Evolutionary conservation across 495 filamentous ascomycete species (phyloP).

Genomic region (Durotheca rogersii): DNA sequence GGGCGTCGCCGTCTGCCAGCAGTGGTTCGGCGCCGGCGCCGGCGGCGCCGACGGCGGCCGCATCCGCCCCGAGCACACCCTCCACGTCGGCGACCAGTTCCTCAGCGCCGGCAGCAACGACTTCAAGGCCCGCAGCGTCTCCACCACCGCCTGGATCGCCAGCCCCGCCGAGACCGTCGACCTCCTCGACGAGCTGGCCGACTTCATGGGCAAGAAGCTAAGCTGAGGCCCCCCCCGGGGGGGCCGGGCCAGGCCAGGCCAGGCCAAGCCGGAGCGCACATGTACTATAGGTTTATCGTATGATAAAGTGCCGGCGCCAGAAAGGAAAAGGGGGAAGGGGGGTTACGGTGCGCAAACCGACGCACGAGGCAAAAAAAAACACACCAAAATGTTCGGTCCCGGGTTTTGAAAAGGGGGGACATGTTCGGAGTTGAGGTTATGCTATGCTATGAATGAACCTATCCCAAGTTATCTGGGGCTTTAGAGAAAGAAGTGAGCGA

Average conservation of each 20-base stretch:
- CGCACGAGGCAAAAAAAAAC: neutral
- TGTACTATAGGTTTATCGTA: too few relatives aligned
- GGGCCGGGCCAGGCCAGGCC: too few relatives aligned
- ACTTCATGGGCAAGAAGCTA: conserved; percentile 54
- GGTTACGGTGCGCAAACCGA: too few relatives aligned
- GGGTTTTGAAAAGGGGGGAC: conserved; percentile 10
- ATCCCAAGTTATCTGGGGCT: neutral
- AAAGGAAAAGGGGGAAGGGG: too few relatives aligned
- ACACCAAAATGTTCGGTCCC: conserved; percentile 1
- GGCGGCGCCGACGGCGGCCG: conserved; percentile 22
- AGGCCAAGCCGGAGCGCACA: too few relatives aligned
- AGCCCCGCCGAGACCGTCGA: conserved; percentile 86
- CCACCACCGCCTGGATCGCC: conserved; percentile 83
- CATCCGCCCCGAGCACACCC: conserved; percentile 56
- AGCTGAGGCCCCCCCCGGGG: too few relatives aligned
- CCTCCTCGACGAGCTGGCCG: conserved; percentile 77
- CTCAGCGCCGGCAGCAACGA: conserved; percentile 93
- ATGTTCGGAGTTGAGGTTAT: conserved; percentile 18
- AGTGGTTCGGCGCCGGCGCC: conserved; percentile 74
- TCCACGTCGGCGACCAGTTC: conserved; percentile 96
- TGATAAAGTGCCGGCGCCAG: too few relatives aligned
- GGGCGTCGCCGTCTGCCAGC: conserved; percentile 88
- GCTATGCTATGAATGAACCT: too few relatives aligned
- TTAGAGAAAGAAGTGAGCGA: neutral
- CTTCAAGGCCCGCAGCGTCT: conserved; percentile 77